Base-by-base conservation (phyloP, 208 protist species). In the Balamuthia mandrillaris region DNA sequence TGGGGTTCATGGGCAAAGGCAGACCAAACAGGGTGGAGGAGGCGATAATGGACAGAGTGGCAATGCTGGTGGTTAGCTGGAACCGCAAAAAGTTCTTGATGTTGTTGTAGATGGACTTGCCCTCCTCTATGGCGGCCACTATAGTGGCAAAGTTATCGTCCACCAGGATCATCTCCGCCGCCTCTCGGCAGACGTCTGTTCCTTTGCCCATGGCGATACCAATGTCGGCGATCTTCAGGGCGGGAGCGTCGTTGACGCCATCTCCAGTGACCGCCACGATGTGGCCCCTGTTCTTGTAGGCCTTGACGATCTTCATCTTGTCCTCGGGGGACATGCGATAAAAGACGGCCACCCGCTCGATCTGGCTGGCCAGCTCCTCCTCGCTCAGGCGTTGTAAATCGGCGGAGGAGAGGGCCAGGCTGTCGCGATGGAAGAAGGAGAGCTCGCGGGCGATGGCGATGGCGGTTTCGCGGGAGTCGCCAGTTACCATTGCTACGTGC, bases 111-210 rank as follows among this genome's bases (percentile, higher is more conserved):
- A 97, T 95, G 1, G 95, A 81, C 75, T 94, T 92, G 49, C 95
- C 95, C 56, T 96, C 89, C 89, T 96, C 85, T 31, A 97, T 88
- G 77, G 92, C 95, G 1, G 88, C 84, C 0, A 96, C 94, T 56
- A 97, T 97, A 0, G 93, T 94, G 0, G 90, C 88, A 87, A 97
- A 97, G 72, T 97, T 95, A 87, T 97, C 95, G 81, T 97, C 95
- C 16, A 96, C 29, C 16, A 97, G 77, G 56, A 95, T 94, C 10
- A 95, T 94, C 60, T 93, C 93, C 0, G 93, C 91, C n/a, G 93
- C 92, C 70, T 94, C 92, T 41, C 88, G 89, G 9, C 87, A 77
- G 0, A 93, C 91, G 47, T 91, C 91, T 39, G 49, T 74, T 66
- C 91, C 95, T 52, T 93, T 92, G 65, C 95, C 95, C 96, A 97